These are phyloP conservation scores for Neopestalotiopsis rosae DNA, from an alignment of 2,329 filamentous ascomycete species.

Conservation along the genomic window DNA sequence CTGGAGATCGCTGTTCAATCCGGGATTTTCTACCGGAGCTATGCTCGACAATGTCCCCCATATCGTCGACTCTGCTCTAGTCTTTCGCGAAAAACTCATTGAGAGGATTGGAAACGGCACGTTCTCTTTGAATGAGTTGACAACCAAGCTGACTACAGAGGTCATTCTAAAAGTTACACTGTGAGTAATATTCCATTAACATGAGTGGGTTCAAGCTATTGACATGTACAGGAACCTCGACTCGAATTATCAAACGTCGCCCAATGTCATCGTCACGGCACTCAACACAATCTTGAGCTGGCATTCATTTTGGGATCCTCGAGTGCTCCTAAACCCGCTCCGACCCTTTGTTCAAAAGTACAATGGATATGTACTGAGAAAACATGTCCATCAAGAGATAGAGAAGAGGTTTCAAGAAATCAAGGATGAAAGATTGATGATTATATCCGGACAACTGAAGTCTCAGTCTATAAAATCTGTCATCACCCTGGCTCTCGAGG, in stretches of 20 bases:
- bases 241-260: background rate
- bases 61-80: background rate
- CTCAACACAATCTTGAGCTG: constrained; percentile 19
- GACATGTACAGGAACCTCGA: background rate
- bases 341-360: constrained; percentile 22
- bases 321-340: constrained; percentile 19
- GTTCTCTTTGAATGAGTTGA: constrained; percentile 20
- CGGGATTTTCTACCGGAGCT: background rate
- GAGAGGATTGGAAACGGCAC: constrained; percentile 16
- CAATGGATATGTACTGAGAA: constrained; percentile 17
- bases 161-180: constrained; percentile 22
- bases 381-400: constrained; percentile 20
- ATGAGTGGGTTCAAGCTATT: background rate
- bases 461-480: constrained; percentile 21
- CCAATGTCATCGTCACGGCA: background rate
- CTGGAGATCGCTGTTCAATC: constrained; percentile 13
- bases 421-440: constrained; percentile 8
- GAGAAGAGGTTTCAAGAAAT: constrained; percentile 20
- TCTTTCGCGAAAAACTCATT: constrained; percentile 19
- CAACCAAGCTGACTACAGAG: constrained; percentile 20
- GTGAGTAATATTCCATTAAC: constrained; percentile 14
- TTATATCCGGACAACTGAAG: background rate
- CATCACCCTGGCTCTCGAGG: constrained; percentile 20
- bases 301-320: constrained; percentile 23
- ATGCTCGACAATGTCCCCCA: constrained; percentile 5